phyloP scores from a whole-genome alignment of 1,284 basidiomycete species.

The Thelephora terrestris region DNA sequence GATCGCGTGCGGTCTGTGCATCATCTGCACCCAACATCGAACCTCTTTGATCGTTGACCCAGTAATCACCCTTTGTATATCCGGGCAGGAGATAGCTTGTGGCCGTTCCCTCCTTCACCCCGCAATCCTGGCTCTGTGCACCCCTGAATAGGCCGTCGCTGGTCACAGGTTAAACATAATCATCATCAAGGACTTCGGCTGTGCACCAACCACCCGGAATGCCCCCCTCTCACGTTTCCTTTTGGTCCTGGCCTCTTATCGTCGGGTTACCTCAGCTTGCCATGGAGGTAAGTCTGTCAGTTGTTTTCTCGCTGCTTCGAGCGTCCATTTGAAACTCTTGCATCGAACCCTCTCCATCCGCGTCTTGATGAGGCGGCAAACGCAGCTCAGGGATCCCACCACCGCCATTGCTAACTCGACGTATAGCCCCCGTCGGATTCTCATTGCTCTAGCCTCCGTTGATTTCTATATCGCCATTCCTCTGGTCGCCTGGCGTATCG shows the following conservation, averaged over 20 bases:
- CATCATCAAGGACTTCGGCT: conserved; percentile 28
- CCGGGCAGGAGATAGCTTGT: conserved; percentile 23
- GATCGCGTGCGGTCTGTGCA: conserved; percentile 33
- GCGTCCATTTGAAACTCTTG: not conserved
- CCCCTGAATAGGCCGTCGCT: conserved; percentile 24
- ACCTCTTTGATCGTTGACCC: conserved; percentile 23
- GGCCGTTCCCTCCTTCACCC: not conserved
- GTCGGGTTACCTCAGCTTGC: conserved; percentile 14
- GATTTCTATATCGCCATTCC: conserved; percentile 33
- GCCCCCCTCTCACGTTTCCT: conserved; percentile 15
- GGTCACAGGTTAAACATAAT: conserved; percentile 28
- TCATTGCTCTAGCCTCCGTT: conserved; percentile 38
- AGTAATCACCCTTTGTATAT: conserved; percentile 26
- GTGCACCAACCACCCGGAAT: conserved; percentile 21
- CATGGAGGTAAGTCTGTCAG: conserved; percentile 10
- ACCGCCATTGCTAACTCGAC: conserved; percentile 24
- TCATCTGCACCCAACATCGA: conserved; percentile 26
- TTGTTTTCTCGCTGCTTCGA: not conserved
- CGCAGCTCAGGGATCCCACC: conserved; percentile 21
- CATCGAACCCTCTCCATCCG: conserved; percentile 23
- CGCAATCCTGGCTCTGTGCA: not conserved
- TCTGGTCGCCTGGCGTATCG: conserved; percentile 24
- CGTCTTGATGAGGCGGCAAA: conserved; percentile 22
- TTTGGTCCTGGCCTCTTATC: conserved; percentile 16
- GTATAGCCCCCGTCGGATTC: conserved; percentile 41